Conservation (phyloP, 257 asterid genomes). For the Perilla frutescens region DNA sequence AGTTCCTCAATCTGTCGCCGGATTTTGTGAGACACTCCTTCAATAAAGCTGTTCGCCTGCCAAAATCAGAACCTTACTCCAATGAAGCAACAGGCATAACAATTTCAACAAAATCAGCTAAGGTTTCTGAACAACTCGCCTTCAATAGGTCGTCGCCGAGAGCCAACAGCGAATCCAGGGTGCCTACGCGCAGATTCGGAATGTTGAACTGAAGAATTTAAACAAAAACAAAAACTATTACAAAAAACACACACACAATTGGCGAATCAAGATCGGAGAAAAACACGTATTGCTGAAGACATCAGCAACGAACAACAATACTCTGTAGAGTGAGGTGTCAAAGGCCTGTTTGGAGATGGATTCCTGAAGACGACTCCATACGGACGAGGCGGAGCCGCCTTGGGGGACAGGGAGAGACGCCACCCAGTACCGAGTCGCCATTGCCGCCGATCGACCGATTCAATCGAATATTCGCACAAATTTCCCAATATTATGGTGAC, state of each 20-base stretch:
- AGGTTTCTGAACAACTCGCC: constrained; percentile 43
- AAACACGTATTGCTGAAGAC: neutral
- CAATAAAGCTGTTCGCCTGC: constrained; percentile 91
- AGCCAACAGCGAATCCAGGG: constrained; percentile 82
- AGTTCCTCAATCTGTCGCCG: constrained; percentile 91
- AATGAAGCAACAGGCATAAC: neutral
- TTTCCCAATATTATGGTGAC: neutral
- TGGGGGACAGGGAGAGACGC: constrained; percentile 76
- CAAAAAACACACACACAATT: neutral
- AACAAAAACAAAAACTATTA: neutral
- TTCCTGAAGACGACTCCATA: constrained; percentile 86
- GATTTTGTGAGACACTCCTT: constrained; percentile 87
- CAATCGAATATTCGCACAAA: constrained; percentile 15
- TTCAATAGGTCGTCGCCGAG: constrained; percentile 88
- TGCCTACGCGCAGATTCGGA: constrained; percentile 95
- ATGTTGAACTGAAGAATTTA: constrained; percentile 67
- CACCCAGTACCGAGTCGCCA: constrained; percentile 94
- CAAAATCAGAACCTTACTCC: neutral
- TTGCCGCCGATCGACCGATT: constrained; percentile 36
- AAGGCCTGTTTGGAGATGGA: constrained; percentile 83
- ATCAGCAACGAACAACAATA: constrained; percentile 37
- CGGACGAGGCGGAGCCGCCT: constrained; percentile 58
- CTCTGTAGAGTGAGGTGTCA: constrained; percentile 87
- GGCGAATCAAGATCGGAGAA: neutral
- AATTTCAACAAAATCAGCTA: neutral